A percentile compares a stretch with the other conserved stretches of the same genome.
phyloP scores from a whole-genome alignment of 1,139 yeast genomes.

The Arxiozyma slooffiae region DNA sequence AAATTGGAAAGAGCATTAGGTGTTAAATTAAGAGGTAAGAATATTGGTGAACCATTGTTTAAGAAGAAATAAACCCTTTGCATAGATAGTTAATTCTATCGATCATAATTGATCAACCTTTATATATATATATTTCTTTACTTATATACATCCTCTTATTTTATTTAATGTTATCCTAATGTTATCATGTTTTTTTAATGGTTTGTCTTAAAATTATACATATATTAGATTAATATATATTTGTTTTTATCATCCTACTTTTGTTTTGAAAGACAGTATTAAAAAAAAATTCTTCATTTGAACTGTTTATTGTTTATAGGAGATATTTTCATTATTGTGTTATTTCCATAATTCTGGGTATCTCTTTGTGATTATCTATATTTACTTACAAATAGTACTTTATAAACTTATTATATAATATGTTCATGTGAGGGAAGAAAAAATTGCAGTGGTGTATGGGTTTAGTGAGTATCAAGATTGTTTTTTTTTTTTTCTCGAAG shows the following conservation, averaged over 20 bases:
- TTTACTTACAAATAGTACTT: too few relatives aligned
- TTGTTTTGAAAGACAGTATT: too few relatives aligned
- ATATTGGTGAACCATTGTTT: constrained; percentile 75
- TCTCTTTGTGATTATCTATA: background rate
- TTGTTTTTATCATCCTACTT: too few relatives aligned
- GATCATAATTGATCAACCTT: background rate
- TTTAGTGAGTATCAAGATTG: background rate
- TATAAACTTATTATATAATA: too few relatives aligned
- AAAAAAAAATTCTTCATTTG: too few relatives aligned
- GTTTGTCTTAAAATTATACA: too few relatives aligned
- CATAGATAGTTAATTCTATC: background rate
- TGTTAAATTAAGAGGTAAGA: constrained; percentile 90
- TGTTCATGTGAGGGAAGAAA: background rate
- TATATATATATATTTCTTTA: background rate
- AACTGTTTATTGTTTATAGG: background rate
- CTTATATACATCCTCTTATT: background rate
- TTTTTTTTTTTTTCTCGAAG: background rate
- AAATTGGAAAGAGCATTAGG: constrained; percentile 93
- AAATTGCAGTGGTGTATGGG: background rate
- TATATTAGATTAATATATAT: too few relatives aligned
- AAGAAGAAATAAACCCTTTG: constrained; percentile 30
- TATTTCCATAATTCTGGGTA: background rate
- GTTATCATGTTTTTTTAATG: background rate
- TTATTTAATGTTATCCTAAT: background rate
- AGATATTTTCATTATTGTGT: too few relatives aligned